Evolutionary conservation across 2,329 filamentous ascomycete species (phyloP).

Genomic region (Ploettnerulaceae sp.): DNA sequence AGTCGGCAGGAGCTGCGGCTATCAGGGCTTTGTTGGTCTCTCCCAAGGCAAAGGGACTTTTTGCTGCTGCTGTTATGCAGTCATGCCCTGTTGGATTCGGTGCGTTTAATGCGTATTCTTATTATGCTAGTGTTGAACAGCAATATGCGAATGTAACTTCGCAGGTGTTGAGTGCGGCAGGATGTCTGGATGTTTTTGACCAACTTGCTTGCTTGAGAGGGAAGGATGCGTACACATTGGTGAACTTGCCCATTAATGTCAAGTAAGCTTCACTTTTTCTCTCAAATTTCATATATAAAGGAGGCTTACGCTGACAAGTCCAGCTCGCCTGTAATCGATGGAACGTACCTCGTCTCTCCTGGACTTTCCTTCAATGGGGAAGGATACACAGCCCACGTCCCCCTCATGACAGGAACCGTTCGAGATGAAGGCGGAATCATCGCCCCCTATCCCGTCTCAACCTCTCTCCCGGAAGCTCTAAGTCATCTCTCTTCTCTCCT

Average conservation of each 20-base stretch:
- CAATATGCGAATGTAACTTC: constrained; percentile 3
- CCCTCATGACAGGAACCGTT: constrained; percentile 27
- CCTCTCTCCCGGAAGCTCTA: neutral
- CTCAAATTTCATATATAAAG: neutral
- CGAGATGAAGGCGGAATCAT: constrained; percentile 30
- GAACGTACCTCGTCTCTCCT: constrained; percentile 25
- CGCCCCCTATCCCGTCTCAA: constrained; percentile 13
- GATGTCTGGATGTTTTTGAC: constrained; percentile 12
- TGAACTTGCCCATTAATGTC: constrained; percentile 3
- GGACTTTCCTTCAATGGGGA: neutral
- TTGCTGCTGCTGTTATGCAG: constrained; percentile 23
- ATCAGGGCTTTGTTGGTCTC: constrained; percentile 24
- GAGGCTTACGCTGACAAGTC: neutral
- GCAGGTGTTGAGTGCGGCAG: constrained; percentile 6
- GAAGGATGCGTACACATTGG: constrained; percentile 8
- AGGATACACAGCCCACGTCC: constrained; percentile 10
- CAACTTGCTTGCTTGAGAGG: constrained; percentile 10
- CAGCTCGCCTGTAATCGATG: constrained; percentile 24
- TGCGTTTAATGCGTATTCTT: constrained; percentile 23
- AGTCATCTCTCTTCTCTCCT: neutral
- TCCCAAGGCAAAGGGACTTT: constrained; percentile 24
- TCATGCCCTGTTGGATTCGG: constrained; percentile 24
- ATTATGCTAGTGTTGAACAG: constrained; percentile 21
- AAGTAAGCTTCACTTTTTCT: constrained; percentile 4
- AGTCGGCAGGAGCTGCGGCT: constrained; percentile 42